These are phyloP conservation scores for Eucalyptus brandiana DNA, from an alignment of 345 rosid species.

Conservation along the genomic window DNA sequence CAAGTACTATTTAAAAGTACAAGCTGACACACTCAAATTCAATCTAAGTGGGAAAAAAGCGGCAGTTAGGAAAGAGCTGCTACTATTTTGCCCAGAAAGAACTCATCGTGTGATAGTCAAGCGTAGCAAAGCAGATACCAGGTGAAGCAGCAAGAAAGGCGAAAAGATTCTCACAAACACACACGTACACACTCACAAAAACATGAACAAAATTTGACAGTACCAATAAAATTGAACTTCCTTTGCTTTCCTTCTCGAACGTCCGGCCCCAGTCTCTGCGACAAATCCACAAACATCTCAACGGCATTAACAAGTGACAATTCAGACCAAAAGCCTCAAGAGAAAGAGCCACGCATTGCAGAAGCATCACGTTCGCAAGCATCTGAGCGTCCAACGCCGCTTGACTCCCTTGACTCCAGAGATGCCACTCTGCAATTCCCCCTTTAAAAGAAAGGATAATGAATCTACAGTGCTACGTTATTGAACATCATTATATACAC, in stretches of 20 bases:
- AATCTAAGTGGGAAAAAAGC: neutral
- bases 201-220: no score
- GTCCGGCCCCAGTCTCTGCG: no score
- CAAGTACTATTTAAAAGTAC: neutral
- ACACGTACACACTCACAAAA: neutral
- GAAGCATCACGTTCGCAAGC: constrained; percentile 52
- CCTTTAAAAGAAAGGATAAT: neutral
- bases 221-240: no score
- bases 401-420: constrained; percentile 31
- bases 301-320: no score
- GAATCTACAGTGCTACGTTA: neutral
- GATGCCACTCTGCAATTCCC: constrained; percentile 29
- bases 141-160: neutral
- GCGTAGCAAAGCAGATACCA: neutral
- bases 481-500: neutral
- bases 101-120: neutral
- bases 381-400: constrained; percentile 68
- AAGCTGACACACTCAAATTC: neutral
- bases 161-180: neutral
- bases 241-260: no score
- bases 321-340: no score
- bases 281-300: no score
- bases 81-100: no score
- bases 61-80: no score
- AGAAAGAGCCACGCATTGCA: neutral